Evolutionary conservation across 768 basidiomycete species (phyloP).

Genomic region (Strobilomyces dryophilus): DNA sequence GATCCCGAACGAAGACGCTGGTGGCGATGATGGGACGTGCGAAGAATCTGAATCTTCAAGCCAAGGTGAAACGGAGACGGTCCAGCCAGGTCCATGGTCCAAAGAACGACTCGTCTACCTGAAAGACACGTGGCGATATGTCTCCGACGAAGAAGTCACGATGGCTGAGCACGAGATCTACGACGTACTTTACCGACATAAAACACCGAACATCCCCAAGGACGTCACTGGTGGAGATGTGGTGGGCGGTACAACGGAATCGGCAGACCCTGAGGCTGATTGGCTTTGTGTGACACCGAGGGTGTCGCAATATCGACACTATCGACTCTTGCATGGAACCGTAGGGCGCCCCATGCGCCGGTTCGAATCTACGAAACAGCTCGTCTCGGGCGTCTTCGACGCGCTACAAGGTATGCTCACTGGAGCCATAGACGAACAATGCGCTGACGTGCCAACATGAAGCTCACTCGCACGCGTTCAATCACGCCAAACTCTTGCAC

Average conservation of each 20-base stretch:
- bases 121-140: slow-evolving; percentile 10
- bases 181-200: background rate
- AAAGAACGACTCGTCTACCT: background rate
- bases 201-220: slow-evolving; percentile 1
- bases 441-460: background rate
- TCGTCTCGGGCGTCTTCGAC: background rate
- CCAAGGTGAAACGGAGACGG: too few species aligned
- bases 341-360: background rate
- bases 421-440: too few species aligned
- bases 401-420: background rate
- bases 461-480: slow-evolving; percentile 23
- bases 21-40: too few species aligned
- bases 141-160: too few species aligned
- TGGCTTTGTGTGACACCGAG: background rate
- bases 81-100: too few species aligned
- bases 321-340: background rate
- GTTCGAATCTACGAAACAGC: background rate
- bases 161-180: slow-evolving; percentile 9
- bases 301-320: background rate
- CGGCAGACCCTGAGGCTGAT: background rate
- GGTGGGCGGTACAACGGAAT: background rate
- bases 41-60: too few species aligned
- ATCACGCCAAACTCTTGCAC: slow-evolving; percentile 16
- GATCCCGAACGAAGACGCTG: too few species aligned
- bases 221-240: slow-evolving; percentile 1